Base-by-base conservation (phyloP, 2,329 filamentous ascomycete genomes). In the Apiospora saccharicola region DNA sequence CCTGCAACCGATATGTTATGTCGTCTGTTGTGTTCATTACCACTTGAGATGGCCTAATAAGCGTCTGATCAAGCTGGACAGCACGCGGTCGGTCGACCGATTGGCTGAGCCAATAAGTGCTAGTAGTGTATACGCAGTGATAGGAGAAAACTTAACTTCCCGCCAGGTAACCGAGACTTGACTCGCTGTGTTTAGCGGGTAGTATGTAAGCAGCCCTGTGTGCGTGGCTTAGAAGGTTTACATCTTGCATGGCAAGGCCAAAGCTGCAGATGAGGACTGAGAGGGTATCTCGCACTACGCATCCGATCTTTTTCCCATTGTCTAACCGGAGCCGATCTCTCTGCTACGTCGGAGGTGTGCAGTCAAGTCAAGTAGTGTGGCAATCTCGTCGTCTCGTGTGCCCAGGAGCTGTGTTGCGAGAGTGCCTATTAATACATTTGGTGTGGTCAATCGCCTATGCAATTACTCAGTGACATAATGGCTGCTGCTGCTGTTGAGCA, bases 341-440 rank as follows among this genome's bases (percentile, higher is more conserved):
- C 53, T 37, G 53, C 53, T 37, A 61, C 53, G 53, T n/a, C 30
- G 16, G 22, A 61, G 53, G 53, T 61, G 34, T 61, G 53, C 53
- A 61, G 19, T 34, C 53, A 16, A 37, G 26, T 37, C 53, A 61
- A 37, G 26, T 37, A 19, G 53, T 34, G 30, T 19, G 19, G 53
- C 19, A 41, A 41, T 61, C 26, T 61, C 19, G 16, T 61, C 53
- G 53, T 61, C 26, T 61, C 26, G 34, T n/a, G 14, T 10, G 30
- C 3, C 16, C 53, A 34, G 37, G 34, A 22, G 26, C 30, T 30
- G 53, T 61, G 53, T 61, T 16, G 26, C 53, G 53, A 37, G 53
- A 30, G 34, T 34, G 34, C 22, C 53, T 61, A 61, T 61, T 61
- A 61, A 61, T 61, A 61, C 53, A 6, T 30, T 1, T 4, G 22